Evolutionary conservation across 495 filamentous ascomycete genomes (phyloP), one percentile per base, ranked within the genome.

Genomic region (Parmelia sp.): DNA sequence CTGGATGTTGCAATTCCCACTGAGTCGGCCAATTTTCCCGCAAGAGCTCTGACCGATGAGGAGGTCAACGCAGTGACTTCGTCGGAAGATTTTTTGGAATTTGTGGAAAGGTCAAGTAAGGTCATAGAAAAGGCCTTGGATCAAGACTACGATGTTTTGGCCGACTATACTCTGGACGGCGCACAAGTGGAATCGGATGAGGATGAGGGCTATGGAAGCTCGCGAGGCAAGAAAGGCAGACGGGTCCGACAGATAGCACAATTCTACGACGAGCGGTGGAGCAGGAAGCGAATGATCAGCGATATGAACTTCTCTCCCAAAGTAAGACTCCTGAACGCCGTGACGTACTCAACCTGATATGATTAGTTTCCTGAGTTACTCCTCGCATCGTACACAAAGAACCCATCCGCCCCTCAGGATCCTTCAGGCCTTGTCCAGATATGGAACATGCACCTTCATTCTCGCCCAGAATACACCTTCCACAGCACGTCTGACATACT

Each of bases 111-210:
- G 66, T 97, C 93, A 36, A 92, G 89, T 53, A 99, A 97, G 79
- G 91, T 99, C 56, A 92, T 97, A 69, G 95, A 99, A 78, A 87
- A 92, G 68, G 92, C 95, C 4, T 76, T 99, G 62, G 93, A 97
- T 70, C 86, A 96, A 68, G 86, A 89, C 59, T 99, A 97, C 74
- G 93, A 99, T 74, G 89, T 99, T 53, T 76, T 99, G 44, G 91
- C 92, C 56, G 91, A 97, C 74, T 99, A 99, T 76, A 88, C 90
- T 53, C 78, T 95, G 4, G 88, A 89, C 58, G 85, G 85, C 14
- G 67, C 78, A 2, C 80, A 84, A 6, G 78, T 89, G 36, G 84
- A 92, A 64, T 91, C 94, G 60, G 93, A 96, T 70, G 91, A 95
- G 68, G 89, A 90, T 68, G 83, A 82, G 37, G 84, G 82, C 11